These are phyloP conservation scores for Chlorella sorokiniana DNA, from an alignment of 139 green algal species.

Conservation along the genomic window DNA sequence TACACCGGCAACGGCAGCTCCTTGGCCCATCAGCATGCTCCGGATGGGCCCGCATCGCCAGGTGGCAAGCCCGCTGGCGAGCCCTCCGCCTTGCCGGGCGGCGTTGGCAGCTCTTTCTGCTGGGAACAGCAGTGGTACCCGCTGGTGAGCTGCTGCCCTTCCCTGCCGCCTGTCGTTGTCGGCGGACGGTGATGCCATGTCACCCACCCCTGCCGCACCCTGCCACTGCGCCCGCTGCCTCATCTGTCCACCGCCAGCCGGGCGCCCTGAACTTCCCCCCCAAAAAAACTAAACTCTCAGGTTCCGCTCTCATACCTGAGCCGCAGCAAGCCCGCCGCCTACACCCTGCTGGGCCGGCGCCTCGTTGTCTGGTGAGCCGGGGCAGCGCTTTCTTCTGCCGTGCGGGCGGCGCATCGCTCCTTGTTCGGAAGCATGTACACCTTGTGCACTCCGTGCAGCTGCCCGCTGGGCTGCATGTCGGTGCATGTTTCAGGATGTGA, in stretches of 20 bases:
- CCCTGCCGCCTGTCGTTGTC: neutral
- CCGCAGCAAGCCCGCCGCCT: constrained; percentile 15
- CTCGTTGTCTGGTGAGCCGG: constrained; percentile 55
- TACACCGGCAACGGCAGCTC: too few relatives aligned
- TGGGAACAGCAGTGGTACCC: constrained; percentile 60
- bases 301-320: constrained; percentile 43
- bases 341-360: constrained; percentile 48
- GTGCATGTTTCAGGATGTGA: neutral
- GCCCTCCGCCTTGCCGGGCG: too few relatives aligned
- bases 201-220: too few relatives aligned
- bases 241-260: neutral
- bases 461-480: too few relatives aligned
- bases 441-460: too few relatives aligned
- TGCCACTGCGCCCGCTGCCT: neutral
- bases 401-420: neutral
- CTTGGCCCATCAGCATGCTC: too few relatives aligned
- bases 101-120: constrained; percentile 16
- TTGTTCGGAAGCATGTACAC: too few relatives aligned
- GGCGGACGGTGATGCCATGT: neutral
- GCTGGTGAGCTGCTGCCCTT: constrained; percentile 1
- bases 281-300: too few relatives aligned
- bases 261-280: neutral
- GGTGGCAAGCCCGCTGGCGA: too few relatives aligned
- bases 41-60: too few relatives aligned
- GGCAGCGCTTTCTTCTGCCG: neutral